These are phyloP conservation scores for Cladosporium sp. DNA, from an alignment of 2,329 filamentous ascomycete species.

Conservation along the genomic window DNA sequence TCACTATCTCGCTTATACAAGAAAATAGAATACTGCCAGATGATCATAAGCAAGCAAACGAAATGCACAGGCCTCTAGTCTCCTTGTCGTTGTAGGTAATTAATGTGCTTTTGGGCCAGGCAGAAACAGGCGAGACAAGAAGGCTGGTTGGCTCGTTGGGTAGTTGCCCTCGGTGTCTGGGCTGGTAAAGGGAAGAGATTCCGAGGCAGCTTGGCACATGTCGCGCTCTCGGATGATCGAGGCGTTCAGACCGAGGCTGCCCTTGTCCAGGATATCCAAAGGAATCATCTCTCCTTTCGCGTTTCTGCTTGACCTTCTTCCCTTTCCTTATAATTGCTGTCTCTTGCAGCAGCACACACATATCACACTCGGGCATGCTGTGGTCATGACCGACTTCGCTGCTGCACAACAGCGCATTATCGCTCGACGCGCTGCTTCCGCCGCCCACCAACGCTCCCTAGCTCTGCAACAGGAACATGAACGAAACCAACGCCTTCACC, in stretches of 20 bases:
- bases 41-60: no score
- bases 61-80: no score
- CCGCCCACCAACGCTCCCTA: slow-evolving; percentile 35
- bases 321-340: no score
- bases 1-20: no score
- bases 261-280: background rate
- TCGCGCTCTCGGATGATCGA: background rate
- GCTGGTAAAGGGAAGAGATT: background rate
- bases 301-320: no score
- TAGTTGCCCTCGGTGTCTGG: background rate
- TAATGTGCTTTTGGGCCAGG: no score
- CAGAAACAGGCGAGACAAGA: no score
- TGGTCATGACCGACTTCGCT: slow-evolving; percentile 62
- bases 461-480: slow-evolving; percentile 9
- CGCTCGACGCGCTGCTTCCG: slow-evolving; percentile 68
- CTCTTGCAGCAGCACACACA: no score
- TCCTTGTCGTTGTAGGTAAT: no score
- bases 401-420: slow-evolving; percentile 84
- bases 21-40: no score
- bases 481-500: slow-evolving; percentile 27
- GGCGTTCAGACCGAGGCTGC: background rate
- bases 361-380: background rate
- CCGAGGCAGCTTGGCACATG: background rate
- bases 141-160: no score
- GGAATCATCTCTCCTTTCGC: no score